Base-by-base conservation (phyloP, 345 rosid species). In the Linum lewisii region DNA sequence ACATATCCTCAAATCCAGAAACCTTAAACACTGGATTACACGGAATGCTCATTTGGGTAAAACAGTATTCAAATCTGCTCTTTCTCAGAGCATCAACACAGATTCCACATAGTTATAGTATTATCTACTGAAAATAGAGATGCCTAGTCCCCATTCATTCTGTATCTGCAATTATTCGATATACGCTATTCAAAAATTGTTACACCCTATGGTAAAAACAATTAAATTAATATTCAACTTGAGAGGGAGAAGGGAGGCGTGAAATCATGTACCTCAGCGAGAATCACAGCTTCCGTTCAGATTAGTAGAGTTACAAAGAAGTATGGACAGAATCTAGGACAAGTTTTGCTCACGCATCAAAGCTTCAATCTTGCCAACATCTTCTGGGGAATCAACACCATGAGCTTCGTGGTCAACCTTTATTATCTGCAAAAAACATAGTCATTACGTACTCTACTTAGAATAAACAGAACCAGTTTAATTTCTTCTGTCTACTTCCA, bases 331-430 rank as follows among this genome's bases (percentile, higher is more conserved):
- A 51, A 53, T 19, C 64, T 80, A 84, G 32, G 81, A 75, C 32
- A 93, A 26, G 79, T 85, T 87, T 54, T 74, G 73, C 65, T 85
- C 90, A 0, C 77, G 82, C 94, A 93, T 87, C 24, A 79, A 73
- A 52, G 85, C 74, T 78, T 93, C 99, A 5, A 89, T 81, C 77
- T 89, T 89, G 57, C 74, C 87, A 24, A 86, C 84, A 58, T 89
- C 97, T 59, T 93, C 94, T 0, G 88, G 95, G 54, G 71, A 58
- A 69, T 88, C 97, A 47, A 92, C 89, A 22, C 98, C 97, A 36
- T 92, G 97, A 55, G 95, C 97, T 58, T 88, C 95, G 24, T 88
- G 91, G 21, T 89, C 87, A 23, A 93, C 95, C 76, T 86, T 89
- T 57, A 93, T 93, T 21, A 93, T 95, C 95, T 93, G 79, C 68